phyloP scores from a whole-genome alignment of 805 yeast species.

The Debaryomyces castellii region DNA sequence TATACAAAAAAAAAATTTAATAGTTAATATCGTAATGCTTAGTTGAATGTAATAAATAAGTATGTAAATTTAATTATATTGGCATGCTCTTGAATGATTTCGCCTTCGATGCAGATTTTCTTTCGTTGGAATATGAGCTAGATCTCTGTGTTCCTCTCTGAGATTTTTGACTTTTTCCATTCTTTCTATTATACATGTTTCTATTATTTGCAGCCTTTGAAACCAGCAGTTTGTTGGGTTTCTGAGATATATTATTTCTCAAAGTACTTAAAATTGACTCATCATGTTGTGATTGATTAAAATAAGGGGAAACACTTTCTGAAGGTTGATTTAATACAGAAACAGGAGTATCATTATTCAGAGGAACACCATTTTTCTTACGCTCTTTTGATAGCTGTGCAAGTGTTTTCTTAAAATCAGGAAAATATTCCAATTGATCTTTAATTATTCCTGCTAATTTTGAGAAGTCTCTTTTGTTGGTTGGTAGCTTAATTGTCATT shows the following conservation, averaged over 20 bases:
- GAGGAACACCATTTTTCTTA: constrained; percentile 13
- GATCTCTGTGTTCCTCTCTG: not conserved
- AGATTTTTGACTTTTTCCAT: not conserved
- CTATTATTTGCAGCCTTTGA: not conserved
- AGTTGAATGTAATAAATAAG: not conserved
- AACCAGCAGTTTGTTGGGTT: not conserved
- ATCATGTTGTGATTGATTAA: constrained; percentile 2
- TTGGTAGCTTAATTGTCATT: constrained; percentile 57
- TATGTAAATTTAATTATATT: not conserved
- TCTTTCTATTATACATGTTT: not conserved
- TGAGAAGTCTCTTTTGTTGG: constrained; percentile 45
- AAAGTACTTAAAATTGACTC: constrained; percentile 2
- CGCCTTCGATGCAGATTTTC: constrained; percentile 1
- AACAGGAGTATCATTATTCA: not conserved
- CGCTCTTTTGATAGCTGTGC: constrained; percentile 31
- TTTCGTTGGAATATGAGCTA: not conserved
- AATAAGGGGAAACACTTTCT: constrained; percentile 2
- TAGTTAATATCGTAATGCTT: not conserved
- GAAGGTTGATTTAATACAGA: not conserved
- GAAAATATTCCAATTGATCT: constrained; percentile 32
- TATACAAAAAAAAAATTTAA: too few species aligned
- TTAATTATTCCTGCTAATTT: constrained; percentile 34
- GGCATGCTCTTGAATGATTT: not conserved
- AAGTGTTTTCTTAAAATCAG: constrained; percentile 38
- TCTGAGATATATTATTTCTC: constrained; percentile 1